Base-by-base conservation (phyloP, 2,329 filamentous ascomycete species). In the Ophiostoma pallidulum region DNA sequence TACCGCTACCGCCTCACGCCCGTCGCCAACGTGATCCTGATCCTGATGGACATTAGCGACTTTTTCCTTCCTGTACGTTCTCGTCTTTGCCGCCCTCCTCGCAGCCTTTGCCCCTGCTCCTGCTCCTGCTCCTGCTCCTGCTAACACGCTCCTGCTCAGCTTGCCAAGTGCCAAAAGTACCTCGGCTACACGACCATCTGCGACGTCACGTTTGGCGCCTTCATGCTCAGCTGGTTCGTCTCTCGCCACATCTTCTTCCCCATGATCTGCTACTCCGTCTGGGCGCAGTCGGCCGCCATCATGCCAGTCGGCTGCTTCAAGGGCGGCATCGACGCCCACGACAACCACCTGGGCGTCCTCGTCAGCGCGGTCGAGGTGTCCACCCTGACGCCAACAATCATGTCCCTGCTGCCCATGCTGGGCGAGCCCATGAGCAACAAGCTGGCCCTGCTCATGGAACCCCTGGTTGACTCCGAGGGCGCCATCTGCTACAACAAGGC, bases 141-240 rank as follows among this genome's bases (percentile, higher is more conserved):
- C 54, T 58, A 45, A 59, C 50, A 7, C 36, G 31, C 0, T 16
- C 3, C 6, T n/a, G 42, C 19, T 9, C 52, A 94, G 88, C 70
- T 81, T 26, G 92, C 92, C 57, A 98, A 98, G 66, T 86, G 90
- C 59, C 78, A 97, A 56, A 96, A 95, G 64, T 98, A 97, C 63
- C 70, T 89, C 44, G 84, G 84, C 52, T 88, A 77, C 65, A 78
- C 80, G 53, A 82, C 69, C 4, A 66, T 82, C 46, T 96, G 90
- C 70, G 92, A 97, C 61, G 67, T 82, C 52, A 78, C 81, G 42
- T 97, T 97, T 60, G 90, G 80, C 32, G 62, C 91, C 22, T 96
- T 97, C 66, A 84, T 97, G 67, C 59, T 87, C 14, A 78, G 80
- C 45, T 98, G 92, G 92, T 74, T 96, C 54, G 61, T 85, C 44